Evolutionary conservation across 2,329 filamentous ascomycete species (phyloP).

Genomic region (Plenodomus tracheiphilus): DNA sequence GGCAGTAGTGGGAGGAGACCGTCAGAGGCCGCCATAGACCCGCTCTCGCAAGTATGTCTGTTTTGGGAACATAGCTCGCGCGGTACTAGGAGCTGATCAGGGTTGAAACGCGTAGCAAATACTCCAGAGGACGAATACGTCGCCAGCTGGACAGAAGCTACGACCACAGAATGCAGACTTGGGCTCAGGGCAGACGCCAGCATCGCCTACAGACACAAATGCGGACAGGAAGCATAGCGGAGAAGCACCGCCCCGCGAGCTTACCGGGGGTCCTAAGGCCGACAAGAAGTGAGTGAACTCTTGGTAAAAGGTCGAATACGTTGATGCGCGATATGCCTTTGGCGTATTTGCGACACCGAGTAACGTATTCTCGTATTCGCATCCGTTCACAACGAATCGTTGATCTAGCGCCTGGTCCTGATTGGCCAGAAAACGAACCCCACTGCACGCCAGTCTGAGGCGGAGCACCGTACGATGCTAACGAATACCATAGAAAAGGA

Average conservation of each 20-base stretch:
- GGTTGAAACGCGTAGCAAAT: slow-evolving; percentile 51
- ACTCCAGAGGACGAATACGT: slow-evolving; percentile 68
- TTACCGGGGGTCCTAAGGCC: slow-evolving; percentile 22
- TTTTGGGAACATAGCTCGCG: slow-evolving; percentile 5
- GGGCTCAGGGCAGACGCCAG: slow-evolving; percentile 30
- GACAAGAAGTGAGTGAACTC: slow-evolving; percentile 43
- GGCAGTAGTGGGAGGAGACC: slow-evolving; percentile 15
- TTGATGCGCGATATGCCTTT: neutral
- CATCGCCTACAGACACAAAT: slow-evolving; percentile 55
- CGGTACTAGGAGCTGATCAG: slow-evolving; percentile 12
- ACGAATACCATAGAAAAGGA: slow-evolving; percentile 66
- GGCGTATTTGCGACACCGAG: neutral
- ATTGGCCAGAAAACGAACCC: slow-evolving; percentile 27
- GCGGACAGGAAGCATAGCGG: slow-evolving; percentile 38
- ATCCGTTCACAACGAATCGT: too few species aligned
- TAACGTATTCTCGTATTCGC: neutral
- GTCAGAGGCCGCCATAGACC: slow-evolving; percentile 60
- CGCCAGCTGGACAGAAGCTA: slow-evolving; percentile 60
- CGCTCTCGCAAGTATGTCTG: slow-evolving; percentile 65
- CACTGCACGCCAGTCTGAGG: slow-evolving; percentile 25
- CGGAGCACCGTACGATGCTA: slow-evolving; percentile 20
- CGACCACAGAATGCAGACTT: slow-evolving; percentile 52
- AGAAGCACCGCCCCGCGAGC: slow-evolving; percentile 29
- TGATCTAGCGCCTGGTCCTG: neutral
- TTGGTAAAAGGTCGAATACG: too few species aligned